Percentiles rank a stretch among this genome's conserved stretches.
Conservation (phyloP, 768 basidiomycete species). For the Pleurotus tuoliensis region DNA sequence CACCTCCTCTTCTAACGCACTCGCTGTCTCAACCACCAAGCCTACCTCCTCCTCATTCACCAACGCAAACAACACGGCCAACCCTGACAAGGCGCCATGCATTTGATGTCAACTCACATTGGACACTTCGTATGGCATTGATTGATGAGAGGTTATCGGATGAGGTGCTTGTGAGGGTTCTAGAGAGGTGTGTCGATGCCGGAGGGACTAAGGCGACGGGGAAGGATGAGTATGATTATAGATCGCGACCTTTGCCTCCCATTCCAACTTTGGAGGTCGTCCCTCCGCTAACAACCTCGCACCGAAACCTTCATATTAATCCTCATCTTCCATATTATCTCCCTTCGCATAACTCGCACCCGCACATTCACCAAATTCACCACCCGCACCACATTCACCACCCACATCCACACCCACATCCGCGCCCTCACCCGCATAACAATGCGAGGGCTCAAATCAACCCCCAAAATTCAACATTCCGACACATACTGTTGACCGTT, state of each 20-base stretch:
- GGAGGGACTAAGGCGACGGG: background rate
- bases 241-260: slow-evolving; percentile 8
- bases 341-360: background rate
- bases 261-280: background rate
- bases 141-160: slow-evolving; percentile 37
- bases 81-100: background rate
- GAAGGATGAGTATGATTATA: slow-evolving; percentile 10
- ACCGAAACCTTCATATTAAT: too few species aligned
- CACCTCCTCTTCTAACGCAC: background rate
- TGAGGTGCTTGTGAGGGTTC: slow-evolving; percentile 28
- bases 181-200: slow-evolving; percentile 21
- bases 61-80: background rate
- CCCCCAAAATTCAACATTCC: slow-evolving; percentile 12
- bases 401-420: background rate
- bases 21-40: too few species aligned
- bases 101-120: slow-evolving; percentile 7
- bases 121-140: slow-evolving; percentile 30
- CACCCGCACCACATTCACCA: background rate
- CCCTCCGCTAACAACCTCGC: too few species aligned
- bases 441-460: background rate
- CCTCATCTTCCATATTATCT: background rate
- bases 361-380: background rate
- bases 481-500: slow-evolving; percentile 21
- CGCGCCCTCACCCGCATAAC: background rate
- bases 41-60: background rate